A percentile compares a stretch with the other conserved stretches of the same genome.
Evolutionary conservation across 148 eudicot species (phyloP).

Genomic region (Arbutus unedo): DNA sequence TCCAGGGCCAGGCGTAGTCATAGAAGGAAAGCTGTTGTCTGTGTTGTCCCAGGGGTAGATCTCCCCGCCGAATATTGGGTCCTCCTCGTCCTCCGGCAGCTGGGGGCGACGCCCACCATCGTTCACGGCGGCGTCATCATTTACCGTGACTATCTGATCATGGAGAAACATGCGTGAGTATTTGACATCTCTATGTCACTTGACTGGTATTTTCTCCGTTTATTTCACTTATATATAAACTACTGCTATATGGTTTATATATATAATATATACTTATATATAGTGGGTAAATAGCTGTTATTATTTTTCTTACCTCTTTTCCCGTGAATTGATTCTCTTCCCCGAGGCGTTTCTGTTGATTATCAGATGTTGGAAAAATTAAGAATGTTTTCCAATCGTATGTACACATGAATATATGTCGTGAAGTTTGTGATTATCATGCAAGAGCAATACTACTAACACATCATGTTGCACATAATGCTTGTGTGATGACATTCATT

Average conservation of each 20-base stretch:
- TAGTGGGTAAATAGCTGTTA: no score
- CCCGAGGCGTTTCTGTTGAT: background rate
- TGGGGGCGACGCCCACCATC: background rate
- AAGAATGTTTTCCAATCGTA: background rate
- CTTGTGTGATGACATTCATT: no score
- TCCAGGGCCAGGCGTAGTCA: background rate
- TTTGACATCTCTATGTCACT: background rate
- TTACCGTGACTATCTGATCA: background rate
- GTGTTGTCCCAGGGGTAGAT: constrained; percentile 2
- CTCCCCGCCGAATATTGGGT: background rate
- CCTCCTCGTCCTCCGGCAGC: background rate
- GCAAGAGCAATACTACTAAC: background rate
- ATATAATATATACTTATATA: no score
- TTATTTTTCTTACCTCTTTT: background rate
- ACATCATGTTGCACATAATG: no score
- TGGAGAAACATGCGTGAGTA: background rate
- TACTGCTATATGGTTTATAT: no score
- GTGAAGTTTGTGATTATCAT: background rate
- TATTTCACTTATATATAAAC: no score
- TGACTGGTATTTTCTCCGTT: background rate
- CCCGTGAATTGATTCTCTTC: background rate
- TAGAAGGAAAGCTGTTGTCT: background rate
- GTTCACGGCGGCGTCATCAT: background rate
- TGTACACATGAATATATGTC: background rate
- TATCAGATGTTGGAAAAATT: background rate